These are phyloP conservation scores for Cardamine resedifolia DNA, from an alignment of 345 rosid species.

Conservation along the genomic window DNA sequence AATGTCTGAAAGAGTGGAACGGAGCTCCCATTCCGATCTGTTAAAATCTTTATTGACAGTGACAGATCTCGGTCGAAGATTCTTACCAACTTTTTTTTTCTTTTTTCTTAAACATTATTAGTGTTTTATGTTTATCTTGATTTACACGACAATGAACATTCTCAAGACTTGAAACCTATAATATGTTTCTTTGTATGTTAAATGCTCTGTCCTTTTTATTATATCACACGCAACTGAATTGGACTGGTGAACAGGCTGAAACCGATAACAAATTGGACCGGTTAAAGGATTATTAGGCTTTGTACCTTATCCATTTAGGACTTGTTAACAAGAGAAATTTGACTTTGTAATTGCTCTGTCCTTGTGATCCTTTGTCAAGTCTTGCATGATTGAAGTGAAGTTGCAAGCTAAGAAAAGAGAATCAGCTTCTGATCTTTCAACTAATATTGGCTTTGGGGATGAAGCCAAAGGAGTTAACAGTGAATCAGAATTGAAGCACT, in stretches of 20 bases:
- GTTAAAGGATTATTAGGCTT: no score
- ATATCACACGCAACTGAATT: neutral
- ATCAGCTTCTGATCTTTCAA: neutral
- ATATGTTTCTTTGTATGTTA: constrained; percentile 2
- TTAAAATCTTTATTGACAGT: constrained; percentile 2
- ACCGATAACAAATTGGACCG: neutral
- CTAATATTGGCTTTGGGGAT: neutral
- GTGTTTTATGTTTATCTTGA: constrained; percentile 2
- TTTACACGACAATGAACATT: neutral
- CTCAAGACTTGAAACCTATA: constrained; percentile 9
- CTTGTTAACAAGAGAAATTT: neutral
- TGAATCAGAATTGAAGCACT: neutral
- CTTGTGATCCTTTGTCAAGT: neutral
- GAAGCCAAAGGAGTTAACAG: neutral
- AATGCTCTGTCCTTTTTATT: neutral
- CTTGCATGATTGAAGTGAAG: neutral
- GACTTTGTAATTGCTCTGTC: neutral
- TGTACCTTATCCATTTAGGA: neutral
- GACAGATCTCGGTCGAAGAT: neutral
- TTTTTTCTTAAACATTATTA: neutral
- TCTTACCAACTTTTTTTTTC: neutral
- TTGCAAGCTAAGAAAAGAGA: neutral
- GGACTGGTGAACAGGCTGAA: neutral
- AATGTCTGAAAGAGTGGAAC: constrained; percentile 66
- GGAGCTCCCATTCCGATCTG: constrained; percentile 59